Evolutionary conservation across 2,329 filamentous ascomycete species (phyloP).

Genomic region (Zymoseptoria passerinii): DNA sequence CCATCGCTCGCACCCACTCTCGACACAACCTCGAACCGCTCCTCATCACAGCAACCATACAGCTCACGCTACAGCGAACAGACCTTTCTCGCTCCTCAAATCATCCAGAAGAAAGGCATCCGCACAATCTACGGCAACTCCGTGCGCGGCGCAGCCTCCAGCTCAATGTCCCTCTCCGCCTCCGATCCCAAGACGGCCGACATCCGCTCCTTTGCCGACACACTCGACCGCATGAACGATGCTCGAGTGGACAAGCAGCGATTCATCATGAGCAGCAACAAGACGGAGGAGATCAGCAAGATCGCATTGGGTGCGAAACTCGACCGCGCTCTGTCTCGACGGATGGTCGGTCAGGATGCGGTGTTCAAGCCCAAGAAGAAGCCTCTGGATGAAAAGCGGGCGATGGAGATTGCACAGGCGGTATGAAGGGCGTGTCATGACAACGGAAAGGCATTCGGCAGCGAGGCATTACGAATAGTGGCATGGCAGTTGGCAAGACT

Average conservation of each 20-base stretch:
- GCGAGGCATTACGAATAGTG: conserved; percentile 2
- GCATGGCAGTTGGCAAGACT: background rate
- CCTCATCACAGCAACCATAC: conserved; percentile 14
- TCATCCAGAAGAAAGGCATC: conserved; percentile 14
- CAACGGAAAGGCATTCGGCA: background rate
- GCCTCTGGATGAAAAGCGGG: conserved; percentile 17
- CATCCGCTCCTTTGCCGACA: conserved; percentile 68
- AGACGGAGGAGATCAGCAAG: conserved; percentile 74
- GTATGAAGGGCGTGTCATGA: background rate
- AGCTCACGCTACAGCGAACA: conserved; percentile 18
- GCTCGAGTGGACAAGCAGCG: conserved; percentile 76
- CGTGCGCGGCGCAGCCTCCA: conserved; percentile 15
- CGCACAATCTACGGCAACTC: conserved; percentile 11
- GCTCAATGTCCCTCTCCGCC: conserved; percentile 23
- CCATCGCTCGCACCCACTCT: conserved; percentile 41
- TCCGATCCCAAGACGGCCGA: conserved; percentile 49
- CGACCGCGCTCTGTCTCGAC: conserved; percentile 73
- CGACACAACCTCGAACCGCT: conserved; percentile 26
- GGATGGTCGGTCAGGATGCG: conserved; percentile 84
- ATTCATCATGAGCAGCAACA: conserved; percentile 68
- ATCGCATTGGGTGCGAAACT: conserved; percentile 84
- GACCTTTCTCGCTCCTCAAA: conserved; percentile 13
- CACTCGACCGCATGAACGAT: conserved; percentile 82
- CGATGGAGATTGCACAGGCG: conserved; percentile 3
- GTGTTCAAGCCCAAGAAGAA: conserved; percentile 49